Conservation (phyloP, 2,329 filamentous ascomycete species). For the Rachicladosporium sp. region DNA sequence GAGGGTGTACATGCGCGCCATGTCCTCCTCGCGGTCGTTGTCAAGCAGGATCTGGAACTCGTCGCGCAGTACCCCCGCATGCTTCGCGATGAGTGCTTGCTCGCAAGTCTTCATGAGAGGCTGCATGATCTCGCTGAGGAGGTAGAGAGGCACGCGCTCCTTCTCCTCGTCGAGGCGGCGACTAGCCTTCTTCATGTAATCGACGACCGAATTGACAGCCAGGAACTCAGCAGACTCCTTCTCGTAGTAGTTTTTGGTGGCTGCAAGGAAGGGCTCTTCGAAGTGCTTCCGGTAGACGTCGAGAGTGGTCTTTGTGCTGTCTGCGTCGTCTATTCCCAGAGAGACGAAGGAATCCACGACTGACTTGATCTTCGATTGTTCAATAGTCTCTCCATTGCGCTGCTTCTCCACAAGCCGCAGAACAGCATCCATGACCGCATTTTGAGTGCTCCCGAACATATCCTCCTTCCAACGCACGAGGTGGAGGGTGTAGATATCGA, state of each 20-base stretch:
- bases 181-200: constrained; percentile 99
- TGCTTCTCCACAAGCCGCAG: constrained; percentile 94
- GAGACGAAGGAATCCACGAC: constrained; percentile 94
- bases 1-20: constrained; percentile 91
- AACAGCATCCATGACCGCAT: constrained; percentile 89
- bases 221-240: constrained; percentile 90
- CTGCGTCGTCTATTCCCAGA: constrained; percentile 82
- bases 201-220: constrained; percentile 90
- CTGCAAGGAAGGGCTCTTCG: constrained; percentile 78
- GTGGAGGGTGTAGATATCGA: constrained; percentile 94
- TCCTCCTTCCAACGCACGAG: constrained; percentile 90
- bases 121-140: constrained; percentile 78
- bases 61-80: constrained; percentile 74
- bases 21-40: constrained; percentile 87
- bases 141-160: constrained; percentile 79
- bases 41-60: constrained; percentile 92
- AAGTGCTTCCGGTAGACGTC: constrained; percentile 92
- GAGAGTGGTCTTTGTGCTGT: constrained; percentile 84
- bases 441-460: constrained; percentile 71
- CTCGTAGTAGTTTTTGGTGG: constrained; percentile 76
- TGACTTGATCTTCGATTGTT: constrained; percentile 91
- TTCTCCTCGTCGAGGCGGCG: constrained; percentile 81
- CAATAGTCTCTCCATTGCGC: constrained; percentile 92
- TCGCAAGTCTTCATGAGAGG: constrained; percentile 81
- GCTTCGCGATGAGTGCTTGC: constrained; percentile 76